These are phyloP conservation scores for Arthrocladium fulminans DNA, from an alignment of 2,329 filamentous ascomycete genomes.

Conservation along the genomic window DNA sequence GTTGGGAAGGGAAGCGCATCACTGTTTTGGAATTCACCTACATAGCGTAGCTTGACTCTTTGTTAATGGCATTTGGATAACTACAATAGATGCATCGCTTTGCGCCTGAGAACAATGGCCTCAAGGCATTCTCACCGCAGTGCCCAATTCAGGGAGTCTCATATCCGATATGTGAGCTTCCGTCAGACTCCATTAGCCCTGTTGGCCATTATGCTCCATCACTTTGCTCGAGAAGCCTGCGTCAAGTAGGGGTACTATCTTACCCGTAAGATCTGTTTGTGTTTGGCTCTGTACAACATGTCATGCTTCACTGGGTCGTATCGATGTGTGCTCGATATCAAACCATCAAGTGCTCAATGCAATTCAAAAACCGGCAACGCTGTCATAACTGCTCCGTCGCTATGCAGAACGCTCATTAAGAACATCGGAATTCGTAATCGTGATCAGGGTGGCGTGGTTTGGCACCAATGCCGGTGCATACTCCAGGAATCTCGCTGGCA, in stretches of 20 bases:
- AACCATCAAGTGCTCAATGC: neutral
- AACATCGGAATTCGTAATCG: conserved; percentile 10
- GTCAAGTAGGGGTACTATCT: no score
- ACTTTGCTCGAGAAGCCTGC: no score
- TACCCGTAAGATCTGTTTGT: conserved; percentile 1
- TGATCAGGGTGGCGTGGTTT: conserved; percentile 12
- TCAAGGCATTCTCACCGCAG: neutral
- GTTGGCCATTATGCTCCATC: neutral
- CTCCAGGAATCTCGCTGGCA: conserved; percentile 99
- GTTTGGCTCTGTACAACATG: conserved; percentile 2
- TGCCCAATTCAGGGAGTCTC: neutral
- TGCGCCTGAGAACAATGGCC: neutral
- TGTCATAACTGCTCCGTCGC: conserved; percentile 17
- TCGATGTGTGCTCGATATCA: neutral
- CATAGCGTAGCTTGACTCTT: no score
- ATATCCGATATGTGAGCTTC: neutral
- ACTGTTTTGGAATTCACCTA: no score
- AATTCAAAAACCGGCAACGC: conserved; percentile 4
- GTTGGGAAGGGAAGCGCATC: no score
- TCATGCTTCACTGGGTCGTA: neutral
- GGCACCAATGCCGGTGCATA: conserved; percentile 95
- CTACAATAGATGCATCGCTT: neutral
- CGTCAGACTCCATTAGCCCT: neutral
- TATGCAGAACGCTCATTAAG: conserved; percentile 19
- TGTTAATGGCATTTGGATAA: no score